Conservation (phyloP, 768 basidiomycete genomes). For the Amanita rubescens region DNA sequence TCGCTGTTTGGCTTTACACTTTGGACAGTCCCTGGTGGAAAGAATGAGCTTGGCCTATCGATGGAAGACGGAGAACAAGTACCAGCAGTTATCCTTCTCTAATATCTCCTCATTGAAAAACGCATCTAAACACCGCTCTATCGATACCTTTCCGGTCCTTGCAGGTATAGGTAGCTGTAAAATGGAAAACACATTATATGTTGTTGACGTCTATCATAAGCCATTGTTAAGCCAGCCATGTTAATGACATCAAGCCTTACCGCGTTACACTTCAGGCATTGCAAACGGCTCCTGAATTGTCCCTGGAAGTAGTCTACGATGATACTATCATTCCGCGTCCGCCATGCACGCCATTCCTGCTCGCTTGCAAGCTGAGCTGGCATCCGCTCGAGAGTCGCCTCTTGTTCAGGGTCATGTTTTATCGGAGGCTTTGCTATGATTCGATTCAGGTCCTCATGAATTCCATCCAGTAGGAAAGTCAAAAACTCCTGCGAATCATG, state of each 20-base stretch:
- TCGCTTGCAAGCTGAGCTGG: slow-evolving; percentile 85
- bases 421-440: slow-evolving; percentile 64
- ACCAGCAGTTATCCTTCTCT: slow-evolving; percentile 95
- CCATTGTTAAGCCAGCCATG: background rate
- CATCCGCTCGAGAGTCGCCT: slow-evolving; percentile 81
- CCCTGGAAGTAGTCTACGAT: slow-evolving; percentile 98
- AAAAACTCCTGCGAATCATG: slow-evolving; percentile 99
- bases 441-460: slow-evolving; percentile 85
- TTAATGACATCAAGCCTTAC: slow-evolving; percentile 30
- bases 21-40: slow-evolving; percentile 80
- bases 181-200: slow-evolving; percentile 95
- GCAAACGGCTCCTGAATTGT: slow-evolving; percentile 85
- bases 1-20: slow-evolving; percentile 82
- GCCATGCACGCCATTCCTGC: slow-evolving; percentile 89
- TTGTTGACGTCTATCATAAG: slow-evolving; percentile 80
- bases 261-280: slow-evolving; percentile 86
- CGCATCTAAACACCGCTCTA: slow-evolving; percentile 79
- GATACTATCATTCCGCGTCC: slow-evolving; percentile 83
- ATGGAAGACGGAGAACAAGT: slow-evolving; percentile 15
- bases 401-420: slow-evolving; percentile 66
- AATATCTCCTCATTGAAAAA: slow-evolving; percentile 89
- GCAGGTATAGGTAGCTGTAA: slow-evolving; percentile 84
- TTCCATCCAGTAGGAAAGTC: slow-evolving; percentile 86
- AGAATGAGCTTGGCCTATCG: background rate
- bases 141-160: slow-evolving; percentile 52